Conservation (phyloP, 257 asterid genomes). For the Handroanthus guayacan region DNA sequence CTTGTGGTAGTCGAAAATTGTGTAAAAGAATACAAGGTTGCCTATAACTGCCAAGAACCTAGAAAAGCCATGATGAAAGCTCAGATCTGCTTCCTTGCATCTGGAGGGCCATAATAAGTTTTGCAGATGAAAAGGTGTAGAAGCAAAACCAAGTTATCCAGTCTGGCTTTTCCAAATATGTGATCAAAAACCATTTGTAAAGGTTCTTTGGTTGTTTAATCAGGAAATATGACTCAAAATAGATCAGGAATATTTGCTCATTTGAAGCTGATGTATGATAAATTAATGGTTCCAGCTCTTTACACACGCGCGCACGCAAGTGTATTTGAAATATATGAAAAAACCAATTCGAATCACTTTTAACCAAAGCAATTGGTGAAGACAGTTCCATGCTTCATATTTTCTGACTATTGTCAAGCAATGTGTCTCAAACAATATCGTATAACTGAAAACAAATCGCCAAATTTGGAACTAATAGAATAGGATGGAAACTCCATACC, state of each 20-base stretch:
- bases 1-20: no score
- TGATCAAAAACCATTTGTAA: neutral
- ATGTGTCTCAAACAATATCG: neutral
- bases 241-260: neutral
- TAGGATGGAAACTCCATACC: conserved; percentile 36
- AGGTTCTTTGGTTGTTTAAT: neutral
- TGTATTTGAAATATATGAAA: neutral
- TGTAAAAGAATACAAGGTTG: no score
- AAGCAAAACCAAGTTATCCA: conserved; percentile 5
- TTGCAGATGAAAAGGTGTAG: conserved; percentile 5
- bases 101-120: neutral
- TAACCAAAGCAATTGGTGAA: neutral
- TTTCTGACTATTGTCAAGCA: neutral
- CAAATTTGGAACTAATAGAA: neutral
- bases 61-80: neutral
- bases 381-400: no score
- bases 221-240: conserved; percentile 17
- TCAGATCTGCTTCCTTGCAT: neutral
- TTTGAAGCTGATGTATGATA: neutral
- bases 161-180: neutral
- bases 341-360: neutral
- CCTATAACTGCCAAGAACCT: no score
- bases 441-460: conserved; percentile 6
- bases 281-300: neutral
- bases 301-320: no score